Conservation (phyloP, 495 filamentous ascomycete genomes). For the Penicillium taxi region DNA sequence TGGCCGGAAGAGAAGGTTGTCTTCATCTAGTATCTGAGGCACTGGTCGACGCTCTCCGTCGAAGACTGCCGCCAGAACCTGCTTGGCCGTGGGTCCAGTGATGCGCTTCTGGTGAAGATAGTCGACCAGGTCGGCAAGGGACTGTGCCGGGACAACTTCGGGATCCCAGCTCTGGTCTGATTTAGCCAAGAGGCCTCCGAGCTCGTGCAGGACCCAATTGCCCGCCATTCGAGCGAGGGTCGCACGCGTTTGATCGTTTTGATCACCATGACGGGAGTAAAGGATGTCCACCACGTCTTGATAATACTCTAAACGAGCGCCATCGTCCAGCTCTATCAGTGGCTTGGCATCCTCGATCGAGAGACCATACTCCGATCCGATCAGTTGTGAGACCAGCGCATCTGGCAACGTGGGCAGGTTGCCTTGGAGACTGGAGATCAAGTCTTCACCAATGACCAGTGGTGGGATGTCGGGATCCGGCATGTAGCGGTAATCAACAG, state of each 20-base stretch:
- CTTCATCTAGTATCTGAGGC: slow-evolving; percentile 53
- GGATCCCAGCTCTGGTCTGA: slow-evolving; percentile 44
- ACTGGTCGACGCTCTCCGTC: slow-evolving; percentile 45
- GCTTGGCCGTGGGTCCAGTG: slow-evolving; percentile 69
- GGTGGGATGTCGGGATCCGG: slow-evolving; percentile 88
- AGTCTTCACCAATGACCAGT: slow-evolving; percentile 61
- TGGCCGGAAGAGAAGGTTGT: slow-evolving; percentile 58
- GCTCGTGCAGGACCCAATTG: slow-evolving; percentile 78
- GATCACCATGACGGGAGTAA: slow-evolving; percentile 27
- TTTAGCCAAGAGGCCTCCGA: slow-evolving; percentile 65
- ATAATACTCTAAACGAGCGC: slow-evolving; percentile 75
- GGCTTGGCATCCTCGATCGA: slow-evolving; percentile 83
- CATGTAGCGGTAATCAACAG: slow-evolving; percentile 98
- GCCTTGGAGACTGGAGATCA: slow-evolving; percentile 52
- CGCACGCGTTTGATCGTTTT: slow-evolving; percentile 19
- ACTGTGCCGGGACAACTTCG: slow-evolving; percentile 47
- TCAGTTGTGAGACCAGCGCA: slow-evolving; percentile 51
- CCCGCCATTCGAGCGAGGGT: slow-evolving; percentile 39
- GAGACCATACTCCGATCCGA: slow-evolving; percentile 49
- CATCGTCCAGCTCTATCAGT: slow-evolving; percentile 67
- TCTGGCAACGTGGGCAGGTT: slow-evolving; percentile 66
- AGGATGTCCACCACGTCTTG: slow-evolving; percentile 60
- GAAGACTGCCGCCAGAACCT: slow-evolving; percentile 57
- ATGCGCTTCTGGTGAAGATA: slow-evolving; percentile 58
- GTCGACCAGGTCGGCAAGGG: slow-evolving; percentile 60